A percentile compares a stretch with the other conserved stretches of the same genome.
phyloP scores from a whole-genome alignment of 345 rosid genomes.

The Capsella bursapastoris region DNA sequence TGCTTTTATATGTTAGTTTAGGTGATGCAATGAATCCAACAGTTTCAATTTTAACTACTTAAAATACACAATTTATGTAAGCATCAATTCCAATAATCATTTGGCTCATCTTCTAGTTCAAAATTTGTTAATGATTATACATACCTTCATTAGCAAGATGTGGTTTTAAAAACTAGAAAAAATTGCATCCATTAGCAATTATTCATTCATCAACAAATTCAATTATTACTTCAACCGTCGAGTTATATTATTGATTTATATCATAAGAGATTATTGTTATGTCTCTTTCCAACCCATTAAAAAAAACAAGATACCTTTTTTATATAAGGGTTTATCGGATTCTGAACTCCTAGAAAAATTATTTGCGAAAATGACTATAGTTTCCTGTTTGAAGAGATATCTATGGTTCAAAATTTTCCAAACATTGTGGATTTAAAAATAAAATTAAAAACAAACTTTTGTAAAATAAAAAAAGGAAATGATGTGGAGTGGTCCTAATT shows the following conservation, averaged over 20 bases:
- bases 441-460: background rate
- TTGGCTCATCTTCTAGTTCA: constrained; percentile 26
- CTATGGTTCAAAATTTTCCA: constrained; percentile 4
- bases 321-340: background rate
- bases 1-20: constrained; percentile 20
- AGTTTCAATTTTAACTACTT: constrained; percentile 13
- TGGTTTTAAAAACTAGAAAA: constrained; percentile 1
- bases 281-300: constrained; percentile 29
- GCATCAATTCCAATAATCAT: constrained; percentile 15
- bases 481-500: constrained; percentile 32
- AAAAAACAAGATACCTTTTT: background rate
- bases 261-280: background rate
- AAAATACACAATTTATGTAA: constrained; percentile 2
- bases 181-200: constrained; percentile 23
- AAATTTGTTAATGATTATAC: constrained; percentile 29
- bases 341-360: constrained; percentile 27
- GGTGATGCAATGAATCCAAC: constrained; percentile 7
- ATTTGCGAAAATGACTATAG: constrained; percentile 36
- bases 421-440: background rate
- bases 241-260: background rate
- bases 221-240: constrained; percentile 40
- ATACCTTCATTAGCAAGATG: constrained; percentile 36
- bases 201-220: constrained; percentile 39
- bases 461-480: background rate
- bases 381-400: constrained; percentile 24